Percentiles rank a stretch among this genome's conserved stretches.
phyloP scores from a whole-genome alignment of 179 eudicot species.

The Vitellaria paradoxa region DNA sequence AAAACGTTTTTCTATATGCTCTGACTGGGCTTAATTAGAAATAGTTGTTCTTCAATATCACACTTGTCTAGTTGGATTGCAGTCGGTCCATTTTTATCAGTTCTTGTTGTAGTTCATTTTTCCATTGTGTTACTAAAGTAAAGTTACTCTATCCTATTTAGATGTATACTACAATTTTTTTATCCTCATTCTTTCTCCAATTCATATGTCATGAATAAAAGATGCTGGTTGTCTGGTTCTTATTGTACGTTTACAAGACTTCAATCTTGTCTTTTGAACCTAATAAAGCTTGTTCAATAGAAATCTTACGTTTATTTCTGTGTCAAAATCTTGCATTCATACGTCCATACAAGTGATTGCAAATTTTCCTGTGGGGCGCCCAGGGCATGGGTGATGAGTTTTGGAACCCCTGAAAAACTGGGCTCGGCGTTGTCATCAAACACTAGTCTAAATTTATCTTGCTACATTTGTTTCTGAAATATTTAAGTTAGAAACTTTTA shows the following conservation, averaged over 20 bases:
- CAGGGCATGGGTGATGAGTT: no score
- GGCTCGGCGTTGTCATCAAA: no score
- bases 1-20: no score
- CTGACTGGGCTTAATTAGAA: no score
- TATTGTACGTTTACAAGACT: background rate
- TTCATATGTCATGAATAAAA: background rate
- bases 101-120: background rate
- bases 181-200: background rate
- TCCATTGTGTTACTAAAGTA: no score
- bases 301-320: no score
- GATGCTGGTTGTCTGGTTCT: background rate
- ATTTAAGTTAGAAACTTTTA: background rate
- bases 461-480: background rate
- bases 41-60: background rate
- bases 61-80: background rate
- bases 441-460: no score
- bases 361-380: background rate
- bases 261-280: background rate
- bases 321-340: no score
- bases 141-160: background rate
- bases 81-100: background rate
- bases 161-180: background rate
- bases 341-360: no score
- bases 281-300: background rate
- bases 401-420: no score